Evolutionary conservation across 352 stramenopile genomes (phyloP).

Genomic region (Pythium guiyangense): DNA sequence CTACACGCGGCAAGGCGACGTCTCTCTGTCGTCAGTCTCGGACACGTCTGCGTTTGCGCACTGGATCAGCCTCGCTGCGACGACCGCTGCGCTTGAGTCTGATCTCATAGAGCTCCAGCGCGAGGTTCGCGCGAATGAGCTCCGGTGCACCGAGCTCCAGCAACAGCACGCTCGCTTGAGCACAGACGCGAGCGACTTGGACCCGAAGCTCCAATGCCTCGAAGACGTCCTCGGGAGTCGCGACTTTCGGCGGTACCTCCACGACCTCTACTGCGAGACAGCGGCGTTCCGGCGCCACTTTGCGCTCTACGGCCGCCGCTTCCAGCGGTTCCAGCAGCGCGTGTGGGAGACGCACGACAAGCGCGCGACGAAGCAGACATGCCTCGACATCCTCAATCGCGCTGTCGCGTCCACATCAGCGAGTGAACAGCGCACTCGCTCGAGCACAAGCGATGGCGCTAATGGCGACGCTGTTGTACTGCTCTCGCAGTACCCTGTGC

Average conservation of each 20-base stretch:
- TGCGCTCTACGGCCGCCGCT: constrained; percentile 26
- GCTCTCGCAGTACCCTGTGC: constrained; percentile 34
- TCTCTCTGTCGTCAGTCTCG: too few relatives aligned
- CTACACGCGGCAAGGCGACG: neutral
- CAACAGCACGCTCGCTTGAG: constrained; percentile 10
- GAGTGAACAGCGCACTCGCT: neutral
- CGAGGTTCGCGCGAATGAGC: constrained; percentile 21
- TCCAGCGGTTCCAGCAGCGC: constrained; percentile 18
- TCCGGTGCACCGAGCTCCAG: constrained; percentile 12
- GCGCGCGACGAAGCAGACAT: constrained; percentile 7
- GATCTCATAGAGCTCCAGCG: constrained; percentile 13
- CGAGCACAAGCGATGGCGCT: too few relatives aligned
- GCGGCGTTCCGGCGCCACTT: constrained; percentile 25
- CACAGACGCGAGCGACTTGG: constrained; percentile 12
- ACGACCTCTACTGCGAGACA: constrained; percentile 36
- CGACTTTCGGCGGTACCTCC: constrained; percentile 36
- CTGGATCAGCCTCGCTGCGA: constrained; percentile 20
- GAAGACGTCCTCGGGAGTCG: constrained; percentile 41
- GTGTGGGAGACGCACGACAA: constrained; percentile 12
- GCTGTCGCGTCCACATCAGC: neutral
- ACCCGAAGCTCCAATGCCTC: constrained; percentile 42
- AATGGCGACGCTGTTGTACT: constrained; percentile 12
- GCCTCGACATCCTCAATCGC: constrained; percentile 12
- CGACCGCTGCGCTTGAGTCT: constrained; percentile 8
- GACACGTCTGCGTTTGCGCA: constrained; percentile 14